phyloP scores from a whole-genome alignment of 257 asterid species.

The Datura wrightii region DNA sequence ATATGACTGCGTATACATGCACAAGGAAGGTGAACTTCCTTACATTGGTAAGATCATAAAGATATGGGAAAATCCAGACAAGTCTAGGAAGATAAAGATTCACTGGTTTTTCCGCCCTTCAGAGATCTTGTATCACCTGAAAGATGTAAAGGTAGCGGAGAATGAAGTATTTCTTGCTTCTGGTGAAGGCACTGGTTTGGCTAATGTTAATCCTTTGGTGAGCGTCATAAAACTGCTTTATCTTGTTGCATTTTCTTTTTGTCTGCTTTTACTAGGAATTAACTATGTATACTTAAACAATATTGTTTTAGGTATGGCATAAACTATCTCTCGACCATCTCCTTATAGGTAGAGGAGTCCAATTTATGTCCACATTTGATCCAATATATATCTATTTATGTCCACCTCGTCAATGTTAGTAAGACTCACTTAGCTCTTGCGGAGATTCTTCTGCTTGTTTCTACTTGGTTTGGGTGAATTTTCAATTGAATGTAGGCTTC shows the following conservation, averaged over 20 bases:
- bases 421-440: conserved; percentile 3
- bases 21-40: conserved; percentile 56
- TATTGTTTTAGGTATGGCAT: not conserved
- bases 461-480: not conserved
- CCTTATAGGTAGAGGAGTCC: not conserved
- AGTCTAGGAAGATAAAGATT: conserved; percentile 61
- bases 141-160: conserved; percentile 45
- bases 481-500: not conserved
- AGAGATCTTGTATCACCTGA: conserved; percentile 59
- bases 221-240: conserved; percentile 7
- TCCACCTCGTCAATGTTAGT: not conserved
- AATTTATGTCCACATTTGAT: not conserved
- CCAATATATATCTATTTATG: not conserved
- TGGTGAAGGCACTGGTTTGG: conserved; percentile 74
- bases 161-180: conserved; percentile 84
- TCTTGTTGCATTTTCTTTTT: conserved; percentile 7
- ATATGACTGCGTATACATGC: conserved; percentile 72
- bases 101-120: conserved; percentile 89
- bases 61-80: conserved; percentile 65
- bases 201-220: conserved; percentile 70
- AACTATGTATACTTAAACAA: not conserved
- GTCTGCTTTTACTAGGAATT: conserved; percentile 12
- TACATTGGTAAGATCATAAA: conserved; percentile 72
- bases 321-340: not conserved
- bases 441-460: not conserved